A percentile compares a stretch with the other conserved stretches of the same genome.
phyloP scores from a whole-genome alignment of 2,329 filamentous ascomycete species.

The Acephala macrosclerotiorum region DNA sequence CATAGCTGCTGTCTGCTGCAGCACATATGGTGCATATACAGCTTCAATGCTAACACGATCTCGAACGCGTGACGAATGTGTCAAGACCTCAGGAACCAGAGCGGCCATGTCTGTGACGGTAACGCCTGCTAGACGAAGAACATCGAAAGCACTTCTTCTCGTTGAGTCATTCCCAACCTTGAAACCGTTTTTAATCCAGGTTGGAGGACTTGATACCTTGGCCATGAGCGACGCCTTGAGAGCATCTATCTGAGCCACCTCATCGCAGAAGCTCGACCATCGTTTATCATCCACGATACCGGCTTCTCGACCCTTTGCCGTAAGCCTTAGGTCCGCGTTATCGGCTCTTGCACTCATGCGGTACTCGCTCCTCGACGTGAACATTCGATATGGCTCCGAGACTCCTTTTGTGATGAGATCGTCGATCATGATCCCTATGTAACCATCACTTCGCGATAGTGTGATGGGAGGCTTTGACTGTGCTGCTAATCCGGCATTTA shows the following conservation, averaged over 20 bases:
- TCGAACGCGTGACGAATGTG: slow-evolving; percentile 65
- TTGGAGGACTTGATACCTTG: slow-evolving; percentile 63
- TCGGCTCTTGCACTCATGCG: slow-evolving; percentile 91
- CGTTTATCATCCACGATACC: slow-evolving; percentile 82
- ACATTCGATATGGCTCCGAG: slow-evolving; percentile 97
- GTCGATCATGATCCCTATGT: slow-evolving; percentile 99
- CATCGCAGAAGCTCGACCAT: slow-evolving; percentile 74
- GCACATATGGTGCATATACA: slow-evolving; percentile 86
- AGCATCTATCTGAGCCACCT: slow-evolving; percentile 70
- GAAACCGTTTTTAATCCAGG: slow-evolving; percentile 77
- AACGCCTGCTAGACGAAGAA: slow-evolving; percentile 73
- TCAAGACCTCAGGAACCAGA: slow-evolving; percentile 62
- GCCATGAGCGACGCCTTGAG: slow-evolving; percentile 67
- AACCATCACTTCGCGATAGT: slow-evolving; percentile 84
- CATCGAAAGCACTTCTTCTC: slow-evolving; percentile 77
- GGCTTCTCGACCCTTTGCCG: slow-evolving; percentile 75
- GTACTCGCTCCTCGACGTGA: slow-evolving; percentile 94
- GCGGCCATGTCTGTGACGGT: slow-evolving; percentile 63
- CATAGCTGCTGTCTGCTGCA: slow-evolving; percentile 72
- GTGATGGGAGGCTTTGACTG: slow-evolving; percentile 69
- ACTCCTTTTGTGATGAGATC: slow-evolving; percentile 97
- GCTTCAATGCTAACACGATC: slow-evolving; percentile 81
- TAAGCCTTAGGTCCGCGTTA: slow-evolving; percentile 91
- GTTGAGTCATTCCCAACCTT: slow-evolving; percentile 69
- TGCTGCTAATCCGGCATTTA: slow-evolving; percentile 88